These are phyloP conservation scores for Cicer arietinum DNA, from an alignment of 306 rosid genomes.

Conservation along the genomic window DNA sequence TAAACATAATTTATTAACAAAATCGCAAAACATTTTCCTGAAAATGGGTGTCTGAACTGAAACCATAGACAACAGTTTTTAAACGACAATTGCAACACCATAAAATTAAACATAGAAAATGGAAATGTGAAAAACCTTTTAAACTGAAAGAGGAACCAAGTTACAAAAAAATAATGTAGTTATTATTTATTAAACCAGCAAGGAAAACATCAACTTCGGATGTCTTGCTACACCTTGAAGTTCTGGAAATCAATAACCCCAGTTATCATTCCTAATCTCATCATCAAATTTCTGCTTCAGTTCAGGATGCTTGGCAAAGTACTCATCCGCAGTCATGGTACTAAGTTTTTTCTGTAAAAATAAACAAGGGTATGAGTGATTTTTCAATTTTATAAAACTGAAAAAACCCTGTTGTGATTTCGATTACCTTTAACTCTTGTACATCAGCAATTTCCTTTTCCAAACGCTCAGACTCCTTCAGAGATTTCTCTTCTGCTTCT, in stretches of 20 bases:
- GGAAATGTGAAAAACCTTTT: constrained; percentile 39
- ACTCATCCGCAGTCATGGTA: constrained; percentile 97
- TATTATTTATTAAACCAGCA: constrained; percentile 66
- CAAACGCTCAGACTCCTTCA: constrained; percentile 90
- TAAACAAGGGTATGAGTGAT: constrained; percentile 40
- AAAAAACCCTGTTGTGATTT: constrained; percentile 9
- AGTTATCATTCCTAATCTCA: constrained; percentile 88
- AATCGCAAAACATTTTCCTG: constrained; percentile 31
- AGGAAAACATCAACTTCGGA: constrained; percentile 47
- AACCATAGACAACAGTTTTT: constrained; percentile 33
- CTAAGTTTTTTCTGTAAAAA: constrained; percentile 72
- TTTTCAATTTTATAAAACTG: not conserved
- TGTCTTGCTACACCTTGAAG: constrained; percentile 43
- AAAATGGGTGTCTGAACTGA: constrained; percentile 33
- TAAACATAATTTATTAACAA: constrained; percentile 33
- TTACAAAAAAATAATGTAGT: constrained; percentile 52
- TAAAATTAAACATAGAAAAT: constrained; percentile 40
- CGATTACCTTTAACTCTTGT: constrained; percentile 82
- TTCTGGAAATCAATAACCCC: constrained; percentile 77
- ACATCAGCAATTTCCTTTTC: constrained; percentile 88
- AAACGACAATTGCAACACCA: constrained; percentile 9
- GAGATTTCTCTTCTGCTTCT: constrained; percentile 83
- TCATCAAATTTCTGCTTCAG: constrained; percentile 91
- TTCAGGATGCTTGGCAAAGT: constrained; percentile 92
- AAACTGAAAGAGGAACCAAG: constrained; percentile 26